Percentiles rank a stretch among this genome's conserved stretches.
Evolutionary conservation across 495 filamentous ascomycete species (phyloP).

Genomic region (Talaromyces borbonicus): DNA sequence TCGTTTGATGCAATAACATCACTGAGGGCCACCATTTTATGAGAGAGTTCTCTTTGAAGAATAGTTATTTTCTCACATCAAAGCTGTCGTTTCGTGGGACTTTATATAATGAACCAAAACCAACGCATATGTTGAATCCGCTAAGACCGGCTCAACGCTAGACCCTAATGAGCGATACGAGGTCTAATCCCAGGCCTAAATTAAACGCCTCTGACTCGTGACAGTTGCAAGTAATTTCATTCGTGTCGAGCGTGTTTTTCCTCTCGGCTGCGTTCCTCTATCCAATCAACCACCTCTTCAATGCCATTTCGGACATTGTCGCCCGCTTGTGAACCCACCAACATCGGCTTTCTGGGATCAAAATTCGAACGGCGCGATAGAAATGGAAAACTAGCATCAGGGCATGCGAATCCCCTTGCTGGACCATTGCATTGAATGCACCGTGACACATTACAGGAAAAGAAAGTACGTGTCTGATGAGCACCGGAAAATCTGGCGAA

Average conservation of each 20-base stretch:
- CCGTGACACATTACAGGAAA: conserved; percentile 2
- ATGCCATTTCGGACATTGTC: neutral
- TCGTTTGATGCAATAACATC: neutral
- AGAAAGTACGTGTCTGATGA: neutral
- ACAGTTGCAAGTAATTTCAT: neutral
- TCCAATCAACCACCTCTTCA: conserved; percentile 2
- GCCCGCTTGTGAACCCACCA: conserved; percentile 5
- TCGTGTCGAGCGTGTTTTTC: neutral
- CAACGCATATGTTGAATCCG: neutral
- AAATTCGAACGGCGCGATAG: conserved; percentile 3
- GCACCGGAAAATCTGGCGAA: neutral
- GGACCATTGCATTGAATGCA: neutral
- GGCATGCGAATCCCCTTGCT: neutral
- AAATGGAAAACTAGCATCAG: conserved; percentile 2
- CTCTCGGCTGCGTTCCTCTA: neutral
- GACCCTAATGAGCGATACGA: neutral
- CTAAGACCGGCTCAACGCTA: neutral
- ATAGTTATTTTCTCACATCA: neutral
- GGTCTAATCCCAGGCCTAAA: no score
- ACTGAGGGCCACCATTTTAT: neutral
- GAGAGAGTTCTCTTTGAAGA: no score
- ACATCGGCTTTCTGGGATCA: neutral
- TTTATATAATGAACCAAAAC: neutral
- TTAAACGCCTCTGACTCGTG: no score
- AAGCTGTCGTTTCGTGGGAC: neutral